phyloP scores from a whole-genome alignment of 2,329 filamentous ascomycete species.

The Alternaria panax region DNA sequence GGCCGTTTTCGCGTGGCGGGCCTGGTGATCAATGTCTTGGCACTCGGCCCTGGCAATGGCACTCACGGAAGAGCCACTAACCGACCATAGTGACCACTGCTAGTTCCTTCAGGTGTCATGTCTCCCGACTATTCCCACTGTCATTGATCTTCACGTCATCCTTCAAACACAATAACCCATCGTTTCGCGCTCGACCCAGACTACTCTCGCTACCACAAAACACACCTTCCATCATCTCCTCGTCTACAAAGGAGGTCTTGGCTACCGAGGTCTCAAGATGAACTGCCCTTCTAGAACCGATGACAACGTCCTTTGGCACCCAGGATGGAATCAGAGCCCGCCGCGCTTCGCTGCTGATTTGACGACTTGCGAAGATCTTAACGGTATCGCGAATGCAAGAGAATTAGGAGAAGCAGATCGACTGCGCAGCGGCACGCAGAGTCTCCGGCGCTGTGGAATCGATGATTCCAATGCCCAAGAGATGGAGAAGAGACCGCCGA shows the following conservation, averaged over 20 bases:
- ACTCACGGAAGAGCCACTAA: slow-evolving; percentile 27
- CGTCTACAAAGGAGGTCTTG: neutral
- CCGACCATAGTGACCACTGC: slow-evolving; percentile 18
- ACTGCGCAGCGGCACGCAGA: slow-evolving; percentile 20
- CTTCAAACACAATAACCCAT: slow-evolving; percentile 7
- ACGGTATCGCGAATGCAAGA: slow-evolving; percentile 42
- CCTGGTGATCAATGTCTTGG: slow-evolving; percentile 23
- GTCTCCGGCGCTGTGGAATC: slow-evolving; percentile 22
- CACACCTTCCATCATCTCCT: neutral
- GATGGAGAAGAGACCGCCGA: slow-evolving; percentile 22
- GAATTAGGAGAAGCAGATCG: slow-evolving; percentile 37
- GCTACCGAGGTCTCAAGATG: slow-evolving; percentile 24
- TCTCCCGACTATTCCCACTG: slow-evolving; percentile 19
- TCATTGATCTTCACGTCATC: slow-evolving; percentile 26
- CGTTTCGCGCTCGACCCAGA: neutral
- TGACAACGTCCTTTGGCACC: slow-evolving; percentile 34
- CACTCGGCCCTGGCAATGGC: slow-evolving; percentile 21
- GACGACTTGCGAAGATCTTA: slow-evolving; percentile 41
- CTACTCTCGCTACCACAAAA: neutral
- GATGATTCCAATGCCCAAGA: slow-evolving; percentile 26
- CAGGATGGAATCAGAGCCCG: slow-evolving; percentile 43
- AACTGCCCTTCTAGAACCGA: slow-evolving; percentile 43
- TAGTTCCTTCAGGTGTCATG: slow-evolving; percentile 23
- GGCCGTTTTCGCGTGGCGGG: slow-evolving; percentile 20
- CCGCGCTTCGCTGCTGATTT: slow-evolving; percentile 41